Percentiles rank a stretch among this genome's conserved stretches.
These are phyloP conservation scores for Wickerhamomyces canadensis DNA, from an alignment of 805 yeast species.

Conservation along the genomic window DNA sequence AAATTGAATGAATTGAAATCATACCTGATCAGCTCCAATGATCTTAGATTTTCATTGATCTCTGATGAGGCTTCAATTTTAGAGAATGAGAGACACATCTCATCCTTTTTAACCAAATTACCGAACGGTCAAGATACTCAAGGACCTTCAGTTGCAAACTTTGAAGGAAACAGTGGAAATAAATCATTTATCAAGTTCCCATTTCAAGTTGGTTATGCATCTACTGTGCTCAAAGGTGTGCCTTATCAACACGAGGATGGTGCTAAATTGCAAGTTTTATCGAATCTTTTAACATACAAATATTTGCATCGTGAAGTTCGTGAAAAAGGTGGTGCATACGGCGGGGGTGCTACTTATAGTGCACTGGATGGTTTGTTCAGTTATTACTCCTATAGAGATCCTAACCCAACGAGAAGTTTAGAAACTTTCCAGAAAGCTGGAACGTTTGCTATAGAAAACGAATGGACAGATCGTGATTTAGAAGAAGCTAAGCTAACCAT, in stretches of 20 bases:
- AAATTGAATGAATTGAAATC: slow-evolving; percentile 48
- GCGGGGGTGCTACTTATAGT: slow-evolving; percentile 87
- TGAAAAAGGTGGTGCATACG: slow-evolving; percentile 97
- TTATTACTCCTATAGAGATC: slow-evolving; percentile 91
- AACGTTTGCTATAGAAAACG: slow-evolving; percentile 38
- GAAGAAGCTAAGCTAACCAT: slow-evolving; percentile 88
- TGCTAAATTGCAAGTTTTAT: slow-evolving; percentile 76
- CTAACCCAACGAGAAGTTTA: slow-evolving; percentile 71
- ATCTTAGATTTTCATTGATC: slow-evolving; percentile 50
- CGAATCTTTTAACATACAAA: slow-evolving; percentile 77
- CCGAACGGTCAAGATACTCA: slow-evolving; percentile 15
- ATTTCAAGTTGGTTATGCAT: slow-evolving; percentile 82
- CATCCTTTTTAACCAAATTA: slow-evolving; percentile 23
- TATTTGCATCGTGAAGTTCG: slow-evolving; percentile 84
- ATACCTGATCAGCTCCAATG: slow-evolving; percentile 35
- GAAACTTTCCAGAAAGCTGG: slow-evolving; percentile 51
- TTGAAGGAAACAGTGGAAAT: slow-evolving; percentile 14
- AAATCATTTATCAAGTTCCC: slow-evolving; percentile 65
- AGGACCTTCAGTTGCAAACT: slow-evolving; percentile 8
- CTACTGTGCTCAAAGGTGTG: slow-evolving; percentile 62
- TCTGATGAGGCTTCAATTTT: slow-evolving; percentile 42
- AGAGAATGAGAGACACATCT: slow-evolving; percentile 26
- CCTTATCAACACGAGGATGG: slow-evolving; percentile 68
- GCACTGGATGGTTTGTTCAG: slow-evolving; percentile 76
- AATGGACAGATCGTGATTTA: slow-evolving; percentile 58